Conservation (phyloP, 495 filamentous ascomycete genomes). For the Xylaria scruposa region DNA sequence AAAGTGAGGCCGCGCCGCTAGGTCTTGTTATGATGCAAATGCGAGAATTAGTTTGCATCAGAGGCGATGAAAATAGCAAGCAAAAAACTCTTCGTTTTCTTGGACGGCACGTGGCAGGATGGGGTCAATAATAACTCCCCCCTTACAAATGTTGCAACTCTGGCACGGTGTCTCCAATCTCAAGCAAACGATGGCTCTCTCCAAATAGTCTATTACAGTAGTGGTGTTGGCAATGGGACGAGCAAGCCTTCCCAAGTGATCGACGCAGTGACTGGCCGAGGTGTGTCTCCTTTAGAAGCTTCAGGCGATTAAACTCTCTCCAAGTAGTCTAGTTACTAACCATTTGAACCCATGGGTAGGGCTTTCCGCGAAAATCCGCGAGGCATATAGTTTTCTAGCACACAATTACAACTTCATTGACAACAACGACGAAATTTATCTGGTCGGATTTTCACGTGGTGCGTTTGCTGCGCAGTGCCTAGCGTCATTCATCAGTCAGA, state of each 20-base stretch:
- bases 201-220: not conserved
- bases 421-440: not conserved
- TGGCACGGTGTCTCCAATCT: not conserved
- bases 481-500: not conserved
- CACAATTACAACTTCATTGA: constrained; percentile 2
- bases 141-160: not conserved
- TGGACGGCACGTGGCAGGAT: not conserved
- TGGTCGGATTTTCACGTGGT: not conserved
- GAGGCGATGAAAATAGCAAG: not conserved
- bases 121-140: not conserved
- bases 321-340: not conserved
- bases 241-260: not conserved
- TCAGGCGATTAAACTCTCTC: not conserved
- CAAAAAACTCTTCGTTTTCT: not conserved
- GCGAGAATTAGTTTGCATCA: too few species aligned
- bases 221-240: not conserved
- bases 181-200: not conserved
- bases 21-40: not conserved
- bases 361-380: not conserved
- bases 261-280: not conserved
- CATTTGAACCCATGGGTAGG: not conserved
- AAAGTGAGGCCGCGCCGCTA: not conserved
- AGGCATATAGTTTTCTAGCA: not conserved
- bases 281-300: not conserved
- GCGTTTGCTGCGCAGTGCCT: not conserved